Base-by-base conservation (phyloP, 805 yeast species). In the Nakazawaea pomicola region DNA sequence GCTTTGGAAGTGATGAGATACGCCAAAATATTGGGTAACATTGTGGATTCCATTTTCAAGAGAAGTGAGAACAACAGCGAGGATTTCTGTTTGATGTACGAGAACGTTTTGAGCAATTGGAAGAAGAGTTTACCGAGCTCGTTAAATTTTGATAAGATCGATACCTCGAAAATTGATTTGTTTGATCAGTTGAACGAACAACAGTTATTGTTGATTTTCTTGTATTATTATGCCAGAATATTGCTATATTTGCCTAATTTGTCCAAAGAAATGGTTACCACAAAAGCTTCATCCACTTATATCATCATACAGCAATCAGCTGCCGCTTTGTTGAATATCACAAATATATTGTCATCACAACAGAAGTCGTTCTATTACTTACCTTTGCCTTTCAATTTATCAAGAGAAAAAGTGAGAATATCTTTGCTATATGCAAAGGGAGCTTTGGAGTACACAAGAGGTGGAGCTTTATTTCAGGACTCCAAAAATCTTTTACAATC, bases 31-130 rank as follows among this genome's bases (percentile, higher is more conserved):
- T 62, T 88, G 50, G 93, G 93, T 0, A 72, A 75, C 41, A 78
- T 87, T 31, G 61, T 88, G 36, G 91, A 84, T 60, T 68, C 80
- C 0, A 76, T 83, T 9, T 84, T 80, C 60, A 76, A 79, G 37
- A 73, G 90, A 54, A 73, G 65, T 48, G 49, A 54, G 15, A 44
- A 62, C 10, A 46, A 52, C 36, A 54, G 51, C 32, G 66, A 62
- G 43, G 56, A 62, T 8, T 47, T 57, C 9, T 49, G 61, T 36
- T 48, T 62, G 40, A 44, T 62, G 8, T 46, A 58, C 36, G 96
- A 89, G 54, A 77, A 82, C 49, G 72, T 80, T 51, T 65, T 89
- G 35, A 95, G 88, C 49, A 64, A 74, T 36, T 89, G 96, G 96
- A 68, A 86, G 50, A 64, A 80, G 16, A 84, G 82, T 30, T 63